Base-by-base conservation (phyloP, 1,284 basidiomycete species). In the Ganoderma multipileum region DNA sequence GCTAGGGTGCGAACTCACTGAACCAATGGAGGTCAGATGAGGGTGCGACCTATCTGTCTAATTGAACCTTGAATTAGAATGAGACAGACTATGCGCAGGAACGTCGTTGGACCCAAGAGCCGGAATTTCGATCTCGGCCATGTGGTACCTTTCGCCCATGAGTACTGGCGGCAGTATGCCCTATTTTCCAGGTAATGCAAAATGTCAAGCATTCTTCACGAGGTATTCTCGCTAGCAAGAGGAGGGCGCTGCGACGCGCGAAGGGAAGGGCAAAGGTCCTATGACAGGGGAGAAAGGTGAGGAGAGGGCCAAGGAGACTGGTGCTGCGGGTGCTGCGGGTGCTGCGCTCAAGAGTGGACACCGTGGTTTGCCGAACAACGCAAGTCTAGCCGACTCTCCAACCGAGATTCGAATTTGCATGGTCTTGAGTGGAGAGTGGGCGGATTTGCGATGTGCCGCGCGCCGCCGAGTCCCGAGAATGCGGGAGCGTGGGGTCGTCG, bases 351-450 rank as follows among this genome's bases (percentile, higher is more conserved):
- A 26, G 42, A 61, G 71, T 20, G 72, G 71, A 4, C 41, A 26
- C 23, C 8, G 5, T 14, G 23, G 23, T 12, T 3, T 57, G 62
- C 72, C 74, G 8, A 74, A 73, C 61, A 54, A 73, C 71, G 76
- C 76, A 71, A 74, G 76, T 61, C 5, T 23, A 2, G 6, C 26
- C 39, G 20, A 33, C 33, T 28, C 36, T 7, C 16, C 18, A 23
- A 26, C 30, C 28, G 33, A n/a, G n/a, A n/a, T n/a, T n/a, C n/a
- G 23, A 36, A 0, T 44, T 16, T 36, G n/a, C 52, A 54, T 16
- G 52, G 52, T 33, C 26, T 52, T 44, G 30, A 63, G n/a, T 55
- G 58, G 58, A 30, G 66, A 63, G 33, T 58, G 54, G n/a, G 63
- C 54, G 54, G 54, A 26, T 8, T 1, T 26, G 47, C 14, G 23